Evolutionary conservation across 1,284 basidiomycete genomes (phyloP), one percentile per base, ranked within the genome.

Genomic region (Ustilago bromivora): DNA sequence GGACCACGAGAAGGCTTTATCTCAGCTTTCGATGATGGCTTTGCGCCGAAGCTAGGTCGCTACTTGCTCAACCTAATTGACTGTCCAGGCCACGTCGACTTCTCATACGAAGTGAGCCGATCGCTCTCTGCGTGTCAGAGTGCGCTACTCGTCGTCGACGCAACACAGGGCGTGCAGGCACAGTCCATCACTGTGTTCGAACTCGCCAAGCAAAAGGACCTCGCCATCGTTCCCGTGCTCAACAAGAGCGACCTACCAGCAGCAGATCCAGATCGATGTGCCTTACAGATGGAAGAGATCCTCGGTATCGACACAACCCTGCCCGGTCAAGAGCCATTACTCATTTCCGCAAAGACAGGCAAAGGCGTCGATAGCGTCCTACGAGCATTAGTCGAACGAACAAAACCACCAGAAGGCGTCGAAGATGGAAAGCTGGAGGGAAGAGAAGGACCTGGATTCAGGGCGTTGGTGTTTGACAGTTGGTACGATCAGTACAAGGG

Each of bases 401-500:
- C 91, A 89, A 61, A 85, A 86, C 68, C 62, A 79, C 67, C 76
- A 38, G 61, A 65, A 1, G 79, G 80, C 23, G 75, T 77, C 0
- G 75, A 81, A 47, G 58, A 61, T 8, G 77, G 77, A 19, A 68
- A 71, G 52, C 23, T 79, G 36, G 69, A 76, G 35, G 74, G 73
- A 4, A 66, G 82, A 19, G 74, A 78, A 32, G 76, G 72, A 8
- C 71, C 68, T 2, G 81, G 82, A 0, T 72, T 85, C 36, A 92
- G 94, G 71, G 95, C 94, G 0, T 90, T 99, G 66, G 89, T 98
- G 32, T 98, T 99, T 81, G 97, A 99, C 55, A 77, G 65, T 77
- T 98, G 95, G 82, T 98, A 97, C 86, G 97, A 99, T 87, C 91
- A 93, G 77, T 99, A 96, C 88, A 91, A 95, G 65, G 97, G 97